Base-by-base conservation (phyloP, 73 alveolate genomes). In the Paramecium sonneborni region DNA sequence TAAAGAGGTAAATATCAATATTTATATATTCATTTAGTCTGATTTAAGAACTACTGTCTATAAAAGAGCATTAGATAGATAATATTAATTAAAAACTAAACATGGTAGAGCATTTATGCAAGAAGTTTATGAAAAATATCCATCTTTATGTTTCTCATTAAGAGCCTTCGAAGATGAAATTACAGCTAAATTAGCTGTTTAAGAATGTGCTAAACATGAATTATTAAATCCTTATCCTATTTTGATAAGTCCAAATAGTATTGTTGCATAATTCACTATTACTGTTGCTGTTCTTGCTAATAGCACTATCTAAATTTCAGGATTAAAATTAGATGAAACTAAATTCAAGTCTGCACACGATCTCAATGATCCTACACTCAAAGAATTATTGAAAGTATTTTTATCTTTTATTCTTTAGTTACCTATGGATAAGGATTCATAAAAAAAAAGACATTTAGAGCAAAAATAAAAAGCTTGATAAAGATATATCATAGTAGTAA, bases 31-130 rank as follows among this genome's bases (percentile, higher is more conserved):
- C 23, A 12, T 26, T 11, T 32, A 70, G 93, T 92, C 99, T 14
- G 99, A 96, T 72, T 88, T 69, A 90, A 96, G 99, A 95, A 97
- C 99, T 69, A 97, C 99, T 28, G 99, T 98, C 76, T 98, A 88
- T 97, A 98, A 97, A 97, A 96, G 99, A 96, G 98, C 98, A 32
- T 88, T 96, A 39, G 99, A 95, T 52, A 85, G 94, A 95, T 87
- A 96, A 74, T 93, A 93, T 76, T 82, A 92, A 85, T 85, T 93
- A 43, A 93, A 93, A 92, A 93, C 96, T 28, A 93, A 95, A 92
- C 92, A 93, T 52, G 96, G 98, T 28, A 93, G 99, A 92, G 94
- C 95, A 20, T 97, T 97, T 95, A 95, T 97, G 95, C 44, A 95
- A 44, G 97, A 97, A 82, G 99, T 98, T 85, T 95, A 96, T 94